Evolutionary conservation across 805 yeast genomes (phyloP), one percentile per base, ranked within the genome.

Genomic region (Diddensiella caesifluorescens): DNA sequence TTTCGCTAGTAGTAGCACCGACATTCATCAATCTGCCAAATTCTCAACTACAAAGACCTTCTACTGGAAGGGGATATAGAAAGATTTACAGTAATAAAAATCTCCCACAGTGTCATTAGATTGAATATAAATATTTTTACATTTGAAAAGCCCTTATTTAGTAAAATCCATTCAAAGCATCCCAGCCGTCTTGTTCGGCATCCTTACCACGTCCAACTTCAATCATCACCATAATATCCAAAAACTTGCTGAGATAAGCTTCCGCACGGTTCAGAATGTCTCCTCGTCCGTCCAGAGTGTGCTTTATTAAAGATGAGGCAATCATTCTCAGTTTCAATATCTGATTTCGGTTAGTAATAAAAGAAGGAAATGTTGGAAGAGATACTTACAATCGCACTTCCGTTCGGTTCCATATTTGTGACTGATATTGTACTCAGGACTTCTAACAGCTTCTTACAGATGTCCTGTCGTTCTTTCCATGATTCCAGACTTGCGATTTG

Each of bases 381-480:
- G 16, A 13, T 29, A 15, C 36, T 32, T 32, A 37, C 40, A 35
- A 38, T 15, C 13, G 42, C 28, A 18, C 41, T n/a, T 2, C 51
- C 49, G 16, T 47, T 41, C 3, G 51, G 47, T 42, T 46, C 50
- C 26, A 44, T 27, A 32, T 44, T 46, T 10, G 39, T 38, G 6
- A 44, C 22, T 6, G 50, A 43, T 10, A 46, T 35, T 10, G 32
- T 35, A 13, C 44, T 22, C 10, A 46, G 28, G 15, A 46, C 31
- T 4, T 22, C 23, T 6, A 46, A 30, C 26, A 46, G 16, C 12
- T 26, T 35, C 36, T 32, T 34, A 23, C 44, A 46, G 5, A 46
- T 32, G 7, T 27, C 30, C 15, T 43, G 44, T 15, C 50, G 26
- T 22, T 39, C 42, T 19, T 19, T 22, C 48, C 48, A 45, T 15